phyloP scores from a whole-genome alignment of 23 red algal genomes.

The Agarophyton chilense region DNA sequence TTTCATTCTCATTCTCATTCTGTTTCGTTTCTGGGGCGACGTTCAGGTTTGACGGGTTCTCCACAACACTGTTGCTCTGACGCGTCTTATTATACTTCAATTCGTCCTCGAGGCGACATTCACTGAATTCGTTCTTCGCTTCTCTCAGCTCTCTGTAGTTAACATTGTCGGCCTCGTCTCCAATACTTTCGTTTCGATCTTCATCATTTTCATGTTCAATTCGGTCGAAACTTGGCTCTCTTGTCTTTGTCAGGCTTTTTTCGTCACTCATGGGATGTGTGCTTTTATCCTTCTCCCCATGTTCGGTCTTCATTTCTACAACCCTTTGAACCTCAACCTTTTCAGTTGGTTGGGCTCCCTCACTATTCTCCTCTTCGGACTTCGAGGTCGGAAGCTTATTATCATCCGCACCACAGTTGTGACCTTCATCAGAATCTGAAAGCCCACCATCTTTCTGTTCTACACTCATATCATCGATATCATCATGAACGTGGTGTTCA shows the following conservation, averaged over 20 bases:
- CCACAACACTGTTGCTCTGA: not conserved
- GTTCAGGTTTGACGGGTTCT: not conserved
- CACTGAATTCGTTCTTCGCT: not conserved
- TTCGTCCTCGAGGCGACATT: not conserved
- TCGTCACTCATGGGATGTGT: not conserved
- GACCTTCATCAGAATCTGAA: constrained; percentile 9
- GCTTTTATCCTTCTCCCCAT: not conserved
- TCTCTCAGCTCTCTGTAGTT: not conserved
- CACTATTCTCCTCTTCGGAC: not conserved
- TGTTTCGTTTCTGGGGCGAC: not conserved
- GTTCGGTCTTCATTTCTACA: not conserved
- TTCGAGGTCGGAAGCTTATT: not conserved
- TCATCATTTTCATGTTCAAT: not conserved
- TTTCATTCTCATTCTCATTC: not conserved
- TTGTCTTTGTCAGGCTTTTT: not conserved
- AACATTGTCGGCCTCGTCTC: not conserved
- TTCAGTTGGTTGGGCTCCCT: constrained; percentile 2
- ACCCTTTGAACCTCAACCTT: not conserved
- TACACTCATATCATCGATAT: not conserved
- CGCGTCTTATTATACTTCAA: not conserved
- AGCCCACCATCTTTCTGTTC: not conserved
- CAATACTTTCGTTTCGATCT: not conserved
- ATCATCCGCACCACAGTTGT: not conserved
- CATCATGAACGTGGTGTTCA: not conserved
- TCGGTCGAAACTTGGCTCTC: not conserved